Conservation (phyloP, 2,329 filamentous ascomycete genomes). For the Penicillium sp. region DNA sequence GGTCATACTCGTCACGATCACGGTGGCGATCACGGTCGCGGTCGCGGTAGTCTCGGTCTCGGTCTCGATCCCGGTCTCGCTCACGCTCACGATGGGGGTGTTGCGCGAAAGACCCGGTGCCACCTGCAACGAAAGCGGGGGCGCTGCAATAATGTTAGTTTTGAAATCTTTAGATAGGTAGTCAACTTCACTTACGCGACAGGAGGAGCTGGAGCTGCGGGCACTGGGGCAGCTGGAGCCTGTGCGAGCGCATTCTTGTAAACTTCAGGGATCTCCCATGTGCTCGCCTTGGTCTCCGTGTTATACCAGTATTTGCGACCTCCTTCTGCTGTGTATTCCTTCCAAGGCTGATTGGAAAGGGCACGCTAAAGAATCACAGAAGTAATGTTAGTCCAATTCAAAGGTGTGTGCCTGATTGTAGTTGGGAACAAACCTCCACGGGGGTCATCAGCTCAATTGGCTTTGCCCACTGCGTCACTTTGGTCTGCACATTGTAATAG, state of each 20-base stretch:
- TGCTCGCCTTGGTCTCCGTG: constrained; percentile 86
- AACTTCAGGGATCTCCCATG: constrained; percentile 89
- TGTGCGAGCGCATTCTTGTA: constrained; percentile 77
- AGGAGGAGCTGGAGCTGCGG: constrained; percentile 46
- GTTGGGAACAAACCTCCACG: constrained; percentile 67
- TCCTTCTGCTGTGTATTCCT: constrained; percentile 84
- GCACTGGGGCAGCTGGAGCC: constrained; percentile 40
- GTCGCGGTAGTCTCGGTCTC: constrained; percentile 53
- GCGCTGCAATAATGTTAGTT: constrained; percentile 52
- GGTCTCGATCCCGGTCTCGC: constrained; percentile 44
- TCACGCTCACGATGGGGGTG: constrained; percentile 55
- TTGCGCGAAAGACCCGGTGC: constrained; percentile 52
- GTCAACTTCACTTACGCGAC: constrained; percentile 51
- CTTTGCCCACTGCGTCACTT: constrained; percentile 92
- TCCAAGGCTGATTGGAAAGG: constrained; percentile 84
- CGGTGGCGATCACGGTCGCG: constrained; percentile 54
- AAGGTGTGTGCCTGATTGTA: constrained; percentile 10
- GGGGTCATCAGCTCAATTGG: constrained; percentile 86
- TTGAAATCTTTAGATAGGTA: neutral
- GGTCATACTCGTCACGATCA: constrained; percentile 45
- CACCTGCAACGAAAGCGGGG: constrained; percentile 66
- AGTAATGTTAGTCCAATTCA: constrained; percentile 26
- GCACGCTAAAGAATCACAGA: constrained; percentile 65
- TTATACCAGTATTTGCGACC: constrained; percentile 97
- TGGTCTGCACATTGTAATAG: constrained; percentile 87